Base-by-base conservation (phyloP, 345 rosid genomes). In the Dipteronia dyeriana region DNA sequence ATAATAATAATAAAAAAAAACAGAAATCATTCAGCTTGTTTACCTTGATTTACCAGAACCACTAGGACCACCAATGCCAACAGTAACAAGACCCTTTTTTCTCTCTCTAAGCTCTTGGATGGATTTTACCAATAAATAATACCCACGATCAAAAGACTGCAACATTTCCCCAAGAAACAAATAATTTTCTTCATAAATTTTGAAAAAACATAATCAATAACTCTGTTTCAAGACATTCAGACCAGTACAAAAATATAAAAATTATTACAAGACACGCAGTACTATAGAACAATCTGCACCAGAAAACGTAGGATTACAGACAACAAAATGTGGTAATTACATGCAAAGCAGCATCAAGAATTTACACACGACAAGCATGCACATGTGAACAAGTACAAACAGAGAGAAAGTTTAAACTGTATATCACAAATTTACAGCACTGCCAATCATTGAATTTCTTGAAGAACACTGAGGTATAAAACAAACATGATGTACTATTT, bases 21-120 rank as follows among this genome's bases (percentile, higher is more conserved):
- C 60, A 57, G 74, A 76, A 51, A 39, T 9, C 38, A 12, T 68
- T 71, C 68, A 78, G 65, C 59, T 54, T 31, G 13, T 64, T 65
- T 78, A 92, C 99, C 98, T 97, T 2, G 99, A 83, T 86, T 97
- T 97, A 67, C 99, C 99, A 0, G 98, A 97, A 79, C 99, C 99
- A 78, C 97, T 90, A 29, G 99, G 99, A 54, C 99, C 99, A 76
- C 98, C 98, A 47, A 97, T 88, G 79, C 98, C 99, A 70, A 97
- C 98, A 7, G 91, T 90, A 75, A 97, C 98, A 82, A 87, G 63
- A 81, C 97, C 95, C 68, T 88, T 91, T 78, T 97, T 97, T 83
- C 89, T 92, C 93, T 88, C 95, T 81, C 99, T 85, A 25, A 97
- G 97, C 61, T 97, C 99, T 88, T 97, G 99, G 78, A 97, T 87